These are phyloP conservation scores for Chlorella sp. DNA, from an alignment of 139 green algal species.

Conservation along the genomic window DNA sequence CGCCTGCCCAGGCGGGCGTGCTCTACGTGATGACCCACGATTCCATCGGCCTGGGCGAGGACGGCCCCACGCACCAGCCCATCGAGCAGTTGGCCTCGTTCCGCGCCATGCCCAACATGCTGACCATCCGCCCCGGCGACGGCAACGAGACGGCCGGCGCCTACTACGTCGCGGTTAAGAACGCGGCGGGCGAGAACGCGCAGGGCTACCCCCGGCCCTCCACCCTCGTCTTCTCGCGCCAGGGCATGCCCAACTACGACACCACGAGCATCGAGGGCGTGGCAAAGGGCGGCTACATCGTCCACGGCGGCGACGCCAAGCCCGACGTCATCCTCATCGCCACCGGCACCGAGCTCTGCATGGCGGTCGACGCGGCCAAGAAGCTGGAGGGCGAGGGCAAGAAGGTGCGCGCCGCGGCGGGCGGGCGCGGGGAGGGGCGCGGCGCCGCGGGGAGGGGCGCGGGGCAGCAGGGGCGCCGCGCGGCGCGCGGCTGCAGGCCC, in stretches of 20 bases:
- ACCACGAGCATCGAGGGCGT: slow-evolving; percentile 77
- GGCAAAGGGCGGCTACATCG: slow-evolving; percentile 91
- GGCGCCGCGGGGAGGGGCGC: too few species aligned
- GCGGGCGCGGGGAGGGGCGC: too few species aligned
- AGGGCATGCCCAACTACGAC: slow-evolving; percentile 95
- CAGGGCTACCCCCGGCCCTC: slow-evolving; percentile 72
- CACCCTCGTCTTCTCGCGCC: slow-evolving; percentile 92
- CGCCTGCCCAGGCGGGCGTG: slow-evolving; percentile 58
- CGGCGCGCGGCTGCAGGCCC: too few species aligned
- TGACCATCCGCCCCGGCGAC: slow-evolving; percentile 92
- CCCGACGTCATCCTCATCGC: slow-evolving; percentile 95
- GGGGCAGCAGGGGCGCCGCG: too few species aligned
- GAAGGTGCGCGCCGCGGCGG: slow-evolving; percentile 49
- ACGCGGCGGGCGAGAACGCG: slow-evolving; percentile 51
- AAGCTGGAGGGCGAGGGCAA: slow-evolving; percentile 83
- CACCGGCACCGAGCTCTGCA: slow-evolving; percentile 91
- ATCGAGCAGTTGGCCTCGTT: slow-evolving; percentile 98
- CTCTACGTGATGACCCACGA: slow-evolving; percentile 99
- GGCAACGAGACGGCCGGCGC: slow-evolving; percentile 95
- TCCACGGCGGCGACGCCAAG: slow-evolving; percentile 59
- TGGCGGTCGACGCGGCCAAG: slow-evolving; percentile 85
- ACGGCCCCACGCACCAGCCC: slow-evolving; percentile 99
- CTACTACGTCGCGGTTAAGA: slow-evolving; percentile 87
- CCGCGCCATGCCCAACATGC: slow-evolving; percentile 98
- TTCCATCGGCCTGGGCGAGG: slow-evolving; percentile 99